These are phyloP conservation scores for Penicillium riverlandense DNA, from an alignment of 495 filamentous ascomycete genomes.

Conservation along the genomic window DNA sequence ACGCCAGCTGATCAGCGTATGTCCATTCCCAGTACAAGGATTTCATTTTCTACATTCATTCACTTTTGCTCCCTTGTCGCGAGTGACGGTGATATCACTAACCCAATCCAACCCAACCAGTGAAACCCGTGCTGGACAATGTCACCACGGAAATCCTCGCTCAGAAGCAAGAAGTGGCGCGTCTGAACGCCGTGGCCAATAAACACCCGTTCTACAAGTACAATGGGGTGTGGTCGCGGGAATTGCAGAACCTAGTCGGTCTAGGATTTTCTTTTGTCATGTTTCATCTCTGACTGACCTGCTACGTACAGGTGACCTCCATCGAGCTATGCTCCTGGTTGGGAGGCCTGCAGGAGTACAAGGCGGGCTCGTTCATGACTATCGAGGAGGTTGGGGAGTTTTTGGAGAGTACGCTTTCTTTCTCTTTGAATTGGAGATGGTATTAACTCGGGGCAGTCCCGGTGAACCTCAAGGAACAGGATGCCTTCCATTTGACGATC, in stretches of 20 bases:
- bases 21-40: slow-evolving; percentile 12
- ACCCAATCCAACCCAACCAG: slow-evolving; percentile 7
- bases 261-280: background rate
- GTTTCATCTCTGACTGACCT: background rate
- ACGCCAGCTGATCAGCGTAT: slow-evolving; percentile 71
- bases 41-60: too few relatives aligned
- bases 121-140: slow-evolving; percentile 39
- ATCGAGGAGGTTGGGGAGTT: slow-evolving; percentile 80
- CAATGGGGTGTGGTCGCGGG: slow-evolving; percentile 76
- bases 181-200: slow-evolving; percentile 63
- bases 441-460: slow-evolving; percentile 55
- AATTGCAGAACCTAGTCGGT: slow-evolving; percentile 71
- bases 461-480: slow-evolving; percentile 82
- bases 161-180: slow-evolving; percentile 36
- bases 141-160: slow-evolving; percentile 32
- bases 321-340: slow-evolving; percentile 74
- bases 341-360: slow-evolving; percentile 50
- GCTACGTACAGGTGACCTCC: slow-evolving; percentile 42
- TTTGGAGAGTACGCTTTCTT: slow-evolving; percentile 52
- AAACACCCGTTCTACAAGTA: slow-evolving; percentile 94
- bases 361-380: slow-evolving; percentile 56
- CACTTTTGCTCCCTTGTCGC: background rate
- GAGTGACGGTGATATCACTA: background rate
- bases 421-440: background rate
- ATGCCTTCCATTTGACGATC: slow-evolving; percentile 90